These are phyloP conservation scores for Pseudogymnoascus sp. DNA, from an alignment of 2,329 filamentous ascomycete species.

Conservation along the genomic window DNA sequence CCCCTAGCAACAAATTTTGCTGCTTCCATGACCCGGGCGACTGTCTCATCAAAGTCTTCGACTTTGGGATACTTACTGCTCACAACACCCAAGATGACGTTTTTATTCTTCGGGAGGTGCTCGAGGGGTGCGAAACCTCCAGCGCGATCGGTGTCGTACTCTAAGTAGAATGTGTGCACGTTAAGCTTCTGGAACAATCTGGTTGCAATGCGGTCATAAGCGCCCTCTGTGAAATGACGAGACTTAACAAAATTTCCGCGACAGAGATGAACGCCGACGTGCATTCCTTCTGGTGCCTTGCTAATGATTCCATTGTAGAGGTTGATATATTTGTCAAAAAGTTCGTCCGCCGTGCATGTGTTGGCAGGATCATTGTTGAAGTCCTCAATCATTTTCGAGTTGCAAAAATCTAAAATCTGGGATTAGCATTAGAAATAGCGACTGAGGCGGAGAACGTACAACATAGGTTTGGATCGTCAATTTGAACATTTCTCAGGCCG, in stretches of 20 bases:
- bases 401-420: conserved; percentile 56
- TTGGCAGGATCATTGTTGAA: conserved; percentile 53
- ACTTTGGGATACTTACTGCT: conserved; percentile 55
- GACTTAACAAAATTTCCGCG: conserved; percentile 59
- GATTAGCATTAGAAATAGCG: not conserved
- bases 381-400: conserved; percentile 60
- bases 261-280: conserved; percentile 71
- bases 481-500: conserved; percentile 45
- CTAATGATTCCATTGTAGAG: conserved; percentile 67
- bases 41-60: conserved; percentile 58
- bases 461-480: conserved; percentile 52
- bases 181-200: conserved; percentile 57
- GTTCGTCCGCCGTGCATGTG: conserved; percentile 57
- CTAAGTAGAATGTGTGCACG: conserved; percentile 61
- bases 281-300: conserved; percentile 59
- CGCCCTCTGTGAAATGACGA: conserved; percentile 58
- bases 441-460: conserved; percentile 40
- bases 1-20: conserved; percentile 65
- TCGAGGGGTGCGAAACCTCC: conserved; percentile 60
- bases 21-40: conserved; percentile 48
- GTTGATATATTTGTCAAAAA: conserved; percentile 67
- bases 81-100: conserved; percentile 56
- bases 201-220: conserved; percentile 59
- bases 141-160: conserved; percentile 58
- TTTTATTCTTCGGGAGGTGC: conserved; percentile 52